phyloP scores from a whole-genome alignment of 441 rosid species.

The California macrophylla region DNA sequence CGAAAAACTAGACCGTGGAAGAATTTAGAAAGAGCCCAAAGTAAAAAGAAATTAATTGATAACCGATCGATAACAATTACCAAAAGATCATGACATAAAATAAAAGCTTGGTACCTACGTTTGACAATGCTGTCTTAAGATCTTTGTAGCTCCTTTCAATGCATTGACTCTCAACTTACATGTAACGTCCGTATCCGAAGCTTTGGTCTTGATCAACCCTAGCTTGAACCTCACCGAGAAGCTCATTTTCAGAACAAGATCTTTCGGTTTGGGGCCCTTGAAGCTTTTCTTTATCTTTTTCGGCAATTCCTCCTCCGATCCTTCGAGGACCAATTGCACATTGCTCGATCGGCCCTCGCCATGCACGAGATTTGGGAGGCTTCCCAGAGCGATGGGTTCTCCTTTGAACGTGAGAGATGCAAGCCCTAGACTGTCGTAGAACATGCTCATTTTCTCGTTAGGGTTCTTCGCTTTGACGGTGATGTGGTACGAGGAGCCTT shows the following conservation, averaged over 20 bases:
- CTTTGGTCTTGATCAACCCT: slow-evolving; percentile 15
- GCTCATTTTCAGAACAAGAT: slow-evolving; percentile 20
- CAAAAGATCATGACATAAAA: too few relatives aligned
- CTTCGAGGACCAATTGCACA: slow-evolving; percentile 5
- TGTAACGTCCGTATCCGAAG: slow-evolving; percentile 16
- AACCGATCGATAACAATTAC: too few relatives aligned
- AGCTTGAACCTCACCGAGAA: slow-evolving; percentile 19
- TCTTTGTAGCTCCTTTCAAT: slow-evolving; percentile 19
- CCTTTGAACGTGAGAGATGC: slow-evolving; percentile 16
- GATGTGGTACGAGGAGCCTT: slow-evolving; percentile 2
- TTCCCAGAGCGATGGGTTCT: slow-evolving; percentile 18
- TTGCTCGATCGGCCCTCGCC: background rate
- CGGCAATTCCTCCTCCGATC: slow-evolving; percentile 12
- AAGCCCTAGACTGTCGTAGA: slow-evolving; percentile 13
- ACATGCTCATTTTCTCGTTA: slow-evolving; percentile 14
- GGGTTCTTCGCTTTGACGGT: slow-evolving; percentile 20
- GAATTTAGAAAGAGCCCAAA: too few relatives aligned
- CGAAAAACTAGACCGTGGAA: too few relatives aligned
- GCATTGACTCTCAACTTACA: slow-evolving; percentile 30
- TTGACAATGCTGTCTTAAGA: slow-evolving; percentile 26
- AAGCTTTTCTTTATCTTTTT: slow-evolving; percentile 17
- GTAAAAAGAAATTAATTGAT: too few relatives aligned
- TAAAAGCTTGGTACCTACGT: background rate
- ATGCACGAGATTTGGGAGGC: slow-evolving; percentile 20
- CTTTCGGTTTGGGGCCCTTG: slow-evolving; percentile 13